These are phyloP conservation scores for Pythium grandisporangium DNA, from an alignment of 352 stramenopile genomes.

Conservation along the genomic window DNA sequence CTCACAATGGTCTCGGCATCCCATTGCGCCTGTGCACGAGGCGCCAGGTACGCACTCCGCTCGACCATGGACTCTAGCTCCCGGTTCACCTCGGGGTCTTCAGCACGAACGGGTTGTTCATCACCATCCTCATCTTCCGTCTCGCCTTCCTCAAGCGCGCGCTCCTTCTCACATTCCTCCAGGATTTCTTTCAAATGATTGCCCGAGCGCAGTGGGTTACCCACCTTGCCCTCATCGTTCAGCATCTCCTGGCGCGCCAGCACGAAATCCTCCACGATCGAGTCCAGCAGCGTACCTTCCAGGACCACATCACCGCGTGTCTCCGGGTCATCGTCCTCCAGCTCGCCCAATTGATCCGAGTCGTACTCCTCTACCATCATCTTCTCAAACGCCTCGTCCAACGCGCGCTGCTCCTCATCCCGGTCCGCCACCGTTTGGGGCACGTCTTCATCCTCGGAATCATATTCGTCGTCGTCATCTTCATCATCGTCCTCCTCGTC, in stretches of 20 bases:
- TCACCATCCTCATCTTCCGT: conserved; percentile 38
- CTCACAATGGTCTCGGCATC: conserved; percentile 98
- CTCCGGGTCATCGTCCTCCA: conserved; percentile 71
- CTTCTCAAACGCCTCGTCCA: conserved; percentile 87
- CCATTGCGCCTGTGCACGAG: conserved; percentile 77
- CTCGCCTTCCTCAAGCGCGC: conserved; percentile 47
- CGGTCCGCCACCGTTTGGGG: conserved; percentile 27
- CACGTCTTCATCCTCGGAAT: conserved; percentile 28
- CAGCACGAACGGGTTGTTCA: conserved; percentile 13
- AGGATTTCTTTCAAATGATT: conserved; percentile 68
- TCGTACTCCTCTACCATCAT: conserved; percentile 78
- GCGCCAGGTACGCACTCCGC: conserved; percentile 56
- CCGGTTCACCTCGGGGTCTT: conserved; percentile 16
- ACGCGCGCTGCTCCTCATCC: conserved; percentile 71
- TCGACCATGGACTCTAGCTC: conserved; percentile 38
- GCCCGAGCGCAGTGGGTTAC: conserved; percentile 56
- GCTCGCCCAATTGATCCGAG: conserved; percentile 64
- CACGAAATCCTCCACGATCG: conserved; percentile 71
- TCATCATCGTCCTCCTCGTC: conserved; percentile 52
- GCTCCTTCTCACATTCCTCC: conserved; percentile 57
- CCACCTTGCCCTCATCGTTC: conserved; percentile 66
- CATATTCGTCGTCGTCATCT: conserved; percentile 80
- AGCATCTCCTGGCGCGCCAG: conserved; percentile 62
- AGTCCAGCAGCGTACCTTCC: conserved; percentile 52
- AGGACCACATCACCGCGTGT: conserved; percentile 59